Conservation (phyloP, 176 grass and related monocot genomes). For the Zea mays region Zm-B73-REFERENCE-NAM-5.0 NC_050097.1:157725501-157726000, state of each 20-base stretch:
- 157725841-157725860: constrained; percentile 93
- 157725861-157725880: constrained; percentile 98
- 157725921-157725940: constrained; percentile 96
- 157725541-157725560: constrained; percentile 49
- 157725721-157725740: constrained; percentile 97
- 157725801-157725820: background rate
- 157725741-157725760: constrained; percentile 57
- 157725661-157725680: constrained; percentile 99
- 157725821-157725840: background rate
- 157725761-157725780: constrained; percentile 14
- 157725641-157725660: constrained; percentile 92
- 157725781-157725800: constrained; percentile 4
- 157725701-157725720: constrained; percentile 98
- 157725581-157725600: constrained; percentile 84
- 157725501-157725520: constrained; percentile 1
- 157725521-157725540: background rate
- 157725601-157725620: constrained; percentile 95
- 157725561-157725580: constrained; percentile 96
- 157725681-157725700: constrained; percentile 99
- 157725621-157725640: constrained; percentile 99
- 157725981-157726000: constrained; percentile 97
- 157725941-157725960: constrained; percentile 93
- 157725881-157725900: constrained; percentile 98
- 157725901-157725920: constrained; percentile 92
- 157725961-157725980: constrained; percentile 98